Base-by-base conservation (phyloP, 176 grass and related monocot genomes). In the Pontederia paniculata region DNA sequence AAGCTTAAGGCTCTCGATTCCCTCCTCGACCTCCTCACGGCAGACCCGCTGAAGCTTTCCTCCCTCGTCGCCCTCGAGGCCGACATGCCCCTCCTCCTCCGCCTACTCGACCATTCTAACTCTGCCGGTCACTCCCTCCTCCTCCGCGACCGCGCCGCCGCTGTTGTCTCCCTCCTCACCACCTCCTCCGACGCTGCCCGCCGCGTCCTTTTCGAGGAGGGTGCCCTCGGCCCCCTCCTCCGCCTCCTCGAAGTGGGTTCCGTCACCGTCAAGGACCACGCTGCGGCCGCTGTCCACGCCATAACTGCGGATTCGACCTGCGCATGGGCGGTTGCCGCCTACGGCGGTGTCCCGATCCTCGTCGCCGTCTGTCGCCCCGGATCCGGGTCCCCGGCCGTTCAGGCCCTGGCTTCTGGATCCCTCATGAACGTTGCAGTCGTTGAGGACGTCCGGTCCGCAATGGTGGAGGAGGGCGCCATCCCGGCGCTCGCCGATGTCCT, bases 1-100 rank as follows among this genome's bases (percentile, higher is more conserved):
- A 94, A 94, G 72, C 56, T 83, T 61, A 78, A 94, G 76, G 88
- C 83, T 9, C 67, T 94, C 23, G 80, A 67, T 5, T 88, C 83
- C 31, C 79, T 94, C 22, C 76, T 87, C 13, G 70, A 88, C 2
- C 43, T 94, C 75, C 80, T 94, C n/a, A 44, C 52, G 0, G 22
- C 68, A 50, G 80, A 81, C 60, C 18, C 71, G 0, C 10, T 62
- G 9, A 82, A 87, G 50, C 45, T 81, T 11, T 77, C 88, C 2
- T 71, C 54, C 23, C 37, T 88, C 56, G 62, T 94, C 9, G 77
- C 77, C 12, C 12, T 42, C 3, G 88, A 94, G 14, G 83, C 77
- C 23, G 83, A 84, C 46, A 66, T 88, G 10, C 67, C 77, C 0
- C 62, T 67, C 17, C 78, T 94, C 17, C 83, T 94, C 48, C 80